Percentiles rank a stretch among this genome's conserved stretches.
Conservation (phyloP, 441 rosid species). For the Hura crepitans region DNA sequence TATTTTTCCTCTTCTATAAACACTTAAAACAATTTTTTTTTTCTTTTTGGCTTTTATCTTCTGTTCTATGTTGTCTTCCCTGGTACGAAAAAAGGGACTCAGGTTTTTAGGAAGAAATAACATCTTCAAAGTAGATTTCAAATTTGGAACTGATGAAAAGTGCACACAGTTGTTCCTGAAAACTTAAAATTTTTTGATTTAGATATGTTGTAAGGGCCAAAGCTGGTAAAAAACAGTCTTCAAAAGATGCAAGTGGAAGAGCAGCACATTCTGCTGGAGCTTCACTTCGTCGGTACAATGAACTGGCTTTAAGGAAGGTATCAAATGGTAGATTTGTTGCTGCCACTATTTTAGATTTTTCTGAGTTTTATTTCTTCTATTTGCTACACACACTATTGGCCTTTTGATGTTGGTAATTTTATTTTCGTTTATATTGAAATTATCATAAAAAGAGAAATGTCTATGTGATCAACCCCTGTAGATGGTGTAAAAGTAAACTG, state of each 20-base stretch:
- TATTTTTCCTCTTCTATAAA: background rate
- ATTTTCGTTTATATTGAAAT: background rate
- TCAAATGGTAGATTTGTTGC: background rate
- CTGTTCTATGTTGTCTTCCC: too few species aligned
- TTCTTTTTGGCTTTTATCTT: constrained; percentile 10
- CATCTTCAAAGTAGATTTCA: background rate
- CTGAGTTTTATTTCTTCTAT: background rate
- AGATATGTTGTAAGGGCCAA: constrained; percentile 97
- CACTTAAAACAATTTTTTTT: background rate
- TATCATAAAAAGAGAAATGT: background rate
- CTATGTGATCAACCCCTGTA: background rate
- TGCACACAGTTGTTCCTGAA: constrained; percentile 1
- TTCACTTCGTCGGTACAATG: constrained; percentile 91
- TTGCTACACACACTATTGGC: background rate
- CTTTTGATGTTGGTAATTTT: background rate
- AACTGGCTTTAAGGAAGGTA: constrained; percentile 92
- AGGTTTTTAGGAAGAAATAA: too few species aligned
- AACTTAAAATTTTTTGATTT: constrained; percentile 23
- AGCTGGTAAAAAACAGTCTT: constrained; percentile 96
- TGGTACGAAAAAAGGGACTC: too few species aligned
- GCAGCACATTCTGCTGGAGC: constrained; percentile 93
- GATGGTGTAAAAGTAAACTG: background rate
- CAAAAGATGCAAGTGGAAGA: constrained; percentile 84
- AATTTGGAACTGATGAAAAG: background rate
- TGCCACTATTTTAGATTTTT: background rate